Base-by-base conservation (phyloP, 495 filamentous ascomycete genomes). In the Lindgomyces ingoldianus region DNA sequence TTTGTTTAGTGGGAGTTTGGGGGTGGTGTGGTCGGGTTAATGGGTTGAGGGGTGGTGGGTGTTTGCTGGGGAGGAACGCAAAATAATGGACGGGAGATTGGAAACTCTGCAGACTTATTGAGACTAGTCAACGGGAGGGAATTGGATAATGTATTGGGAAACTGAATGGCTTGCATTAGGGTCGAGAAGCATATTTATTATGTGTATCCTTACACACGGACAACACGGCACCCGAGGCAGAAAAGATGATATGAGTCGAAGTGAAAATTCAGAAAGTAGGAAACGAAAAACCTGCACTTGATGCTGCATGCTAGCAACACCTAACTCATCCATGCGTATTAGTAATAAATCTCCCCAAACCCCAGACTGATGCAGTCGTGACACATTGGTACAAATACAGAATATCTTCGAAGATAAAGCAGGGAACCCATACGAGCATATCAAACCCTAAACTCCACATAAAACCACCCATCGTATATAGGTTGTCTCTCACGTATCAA, bases 21-120 rank as follows among this genome's bases (percentile, higher is more conserved):
- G 19, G 26, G 46, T 52, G 18, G 62, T 21, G 39, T 69, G 60
- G 61, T 36, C 41, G 46, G 64, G 55, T 45, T 65, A 48, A 57
- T 29, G 44, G 53, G 9, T 53, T 19, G 54, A 46, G 51, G 29
- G 30, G 44, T 11, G 53, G 55, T 26, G 57, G 26, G 36, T 24
- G 10, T 1, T 16, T 29, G 6, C 22, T 6, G 25, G 42, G 25
- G 19, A 25, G 2, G 16, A 22, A 55, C 12, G 22, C 22, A 21
- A 19, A 39, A 14, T 22, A 49, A 16, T n/a, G n/a, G n/a, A n/a
- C n/a, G n/a, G n/a, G n/a, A n/a, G n/a, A n/a, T n/a, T n/a, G n/a
- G n/a, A n/a, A n/a, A n/a, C n/a, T n/a, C n/a, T n/a, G n/a, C n/a
- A n/a, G n/a, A n/a, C n/a, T n/a, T n/a, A n/a, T n/a, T n/a, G n/a